Base-by-base conservation (phyloP, 2,329 filamentous ascomycete genomes). In the Pyrenophora teres region DNA sequence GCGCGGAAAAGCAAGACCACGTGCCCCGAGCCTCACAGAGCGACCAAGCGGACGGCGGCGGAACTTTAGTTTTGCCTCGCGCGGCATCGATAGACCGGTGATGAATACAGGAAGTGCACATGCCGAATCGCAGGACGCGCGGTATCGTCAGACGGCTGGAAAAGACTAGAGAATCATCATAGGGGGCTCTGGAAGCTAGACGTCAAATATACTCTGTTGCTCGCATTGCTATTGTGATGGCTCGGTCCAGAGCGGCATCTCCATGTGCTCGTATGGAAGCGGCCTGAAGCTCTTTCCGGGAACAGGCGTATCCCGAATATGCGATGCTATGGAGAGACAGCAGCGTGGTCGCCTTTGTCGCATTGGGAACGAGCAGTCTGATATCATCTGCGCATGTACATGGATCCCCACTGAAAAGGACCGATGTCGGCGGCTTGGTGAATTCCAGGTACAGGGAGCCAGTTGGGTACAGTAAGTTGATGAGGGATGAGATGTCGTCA, bases 21-120 rank as follows among this genome's bases (percentile, higher is more conserved):
- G 83, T 56, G 84, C 83, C 31, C 85, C 85, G 12, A 86, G 80
- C 63, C 73, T 88, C 45, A 82, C 77, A 40, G 83, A 85, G 65
- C 73, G 83, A 50, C 80, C 83, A 3, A 79, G 75, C 57, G 82
- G 82, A 6, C 74, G 76, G 56, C 74, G 71, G 19, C 69, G 78
- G 23, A 66, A 64, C 8, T 75, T 81, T 57, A 79, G 76, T 51
- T 60, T 79, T 25, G 65, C 73, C n/a, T 62, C 60, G n/a, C 63
- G 67, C 15, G 56, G 56, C 37, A 54, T 59, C 35, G 64, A 62
- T 3, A 45, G 59, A 10, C 39, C 50, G 51, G 63, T 56, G 44
- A 62, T 56, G 44, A 57, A 56, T 43, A 63, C 67, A 45, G 59
- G 61, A 27, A 51, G 49, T 35, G 30, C 48, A 12, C 54, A 50